Evolutionary conservation across 805 yeast genomes (phyloP), one percentile per base, ranked within the genome.

Genomic region (Lipomyces mesembrius): DNA sequence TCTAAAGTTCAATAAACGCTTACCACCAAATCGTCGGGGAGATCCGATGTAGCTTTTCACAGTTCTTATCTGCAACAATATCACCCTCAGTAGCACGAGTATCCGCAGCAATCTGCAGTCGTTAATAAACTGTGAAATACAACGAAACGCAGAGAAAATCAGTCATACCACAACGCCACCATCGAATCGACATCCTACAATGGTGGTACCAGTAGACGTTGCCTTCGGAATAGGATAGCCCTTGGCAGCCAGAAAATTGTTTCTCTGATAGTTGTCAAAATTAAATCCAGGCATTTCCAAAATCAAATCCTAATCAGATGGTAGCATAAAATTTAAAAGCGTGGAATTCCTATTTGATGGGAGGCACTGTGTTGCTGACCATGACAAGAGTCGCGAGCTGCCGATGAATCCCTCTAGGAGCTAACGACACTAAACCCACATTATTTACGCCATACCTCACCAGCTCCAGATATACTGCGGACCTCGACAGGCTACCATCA

Each of bases 181-280:
- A 62, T 90, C 82, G 79, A 90, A 94, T 76, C 89, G 90, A 77
- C 96, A 91, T 61, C 99, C 99, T 29, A 95, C 99, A 81, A 95
- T 95, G 0, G 99, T 95, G n/a, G 99, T 95, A 82, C 99, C 99
- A 1, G 99, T 95, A 27, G 98, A 92, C 0, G 99, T 95, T 49
- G 97, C 96, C 71, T 83, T 88, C 62, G 98, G 98, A 46, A 86
- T 81, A 2, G 88, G 86, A 74, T 84, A 86, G 12, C 98, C 97
- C 71, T 87, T 83, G 27, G 88, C 81, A 20, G 89, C 83, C 63
- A 95, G 83, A 72, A 81, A 87, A 67, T 85, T 85, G 79, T 95
- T 95, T 83, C 99, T 89, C 78, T 92, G 97, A 78, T 85, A 91
- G 79, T 95, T 93, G 74, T 94, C 98, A 78, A 95, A 94, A 74